Percentiles rank a stretch among this genome's conserved stretches.
phyloP scores from a whole-genome alignment of 129 eudicot genomes.

The Saussurea involucrata region DNA sequence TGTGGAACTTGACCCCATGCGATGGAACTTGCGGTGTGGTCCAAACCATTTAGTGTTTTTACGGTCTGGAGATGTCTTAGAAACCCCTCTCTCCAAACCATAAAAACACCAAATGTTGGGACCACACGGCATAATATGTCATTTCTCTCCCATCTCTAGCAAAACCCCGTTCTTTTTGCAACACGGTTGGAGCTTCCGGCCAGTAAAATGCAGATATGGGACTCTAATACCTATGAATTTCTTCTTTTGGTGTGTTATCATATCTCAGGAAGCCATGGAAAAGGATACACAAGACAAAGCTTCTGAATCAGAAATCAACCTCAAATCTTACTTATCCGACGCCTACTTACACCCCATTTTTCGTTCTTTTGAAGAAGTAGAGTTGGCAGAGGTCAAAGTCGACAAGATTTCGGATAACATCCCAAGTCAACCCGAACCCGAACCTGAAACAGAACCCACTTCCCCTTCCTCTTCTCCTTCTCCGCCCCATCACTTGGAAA shows the following conservation, averaged over 20 bases:
- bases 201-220: neutral
- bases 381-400: constrained; percentile 56
- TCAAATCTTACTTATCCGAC: constrained; percentile 69
- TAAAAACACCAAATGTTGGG: too few species aligned
- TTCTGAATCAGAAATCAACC: constrained; percentile 50
- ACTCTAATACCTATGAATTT: neutral
- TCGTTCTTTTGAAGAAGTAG: constrained; percentile 75
- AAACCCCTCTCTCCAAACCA: too few species aligned
- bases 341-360: constrained; percentile 94
- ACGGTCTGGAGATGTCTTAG: too few species aligned
- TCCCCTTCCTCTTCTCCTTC: constrained; percentile 34
- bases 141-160: too few species aligned
- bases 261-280: constrained; percentile 88
- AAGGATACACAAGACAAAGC: constrained; percentile 63
- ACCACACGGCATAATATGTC: too few species aligned
- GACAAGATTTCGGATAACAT: constrained; percentile 44
- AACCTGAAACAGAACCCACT: constrained; percentile 29
- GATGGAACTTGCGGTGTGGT: too few species aligned
- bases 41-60: too few species aligned
- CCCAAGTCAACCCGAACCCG: constrained; percentile 30
- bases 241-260: constrained; percentile 5
- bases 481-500: constrained; percentile 26
- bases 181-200: too few species aligned
- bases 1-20: too few species aligned
- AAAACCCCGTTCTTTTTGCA: too few species aligned